Evolutionary conservation across 116 monocot genomes (phyloP).

Genomic region (Cymodocea nodosa): DNA sequence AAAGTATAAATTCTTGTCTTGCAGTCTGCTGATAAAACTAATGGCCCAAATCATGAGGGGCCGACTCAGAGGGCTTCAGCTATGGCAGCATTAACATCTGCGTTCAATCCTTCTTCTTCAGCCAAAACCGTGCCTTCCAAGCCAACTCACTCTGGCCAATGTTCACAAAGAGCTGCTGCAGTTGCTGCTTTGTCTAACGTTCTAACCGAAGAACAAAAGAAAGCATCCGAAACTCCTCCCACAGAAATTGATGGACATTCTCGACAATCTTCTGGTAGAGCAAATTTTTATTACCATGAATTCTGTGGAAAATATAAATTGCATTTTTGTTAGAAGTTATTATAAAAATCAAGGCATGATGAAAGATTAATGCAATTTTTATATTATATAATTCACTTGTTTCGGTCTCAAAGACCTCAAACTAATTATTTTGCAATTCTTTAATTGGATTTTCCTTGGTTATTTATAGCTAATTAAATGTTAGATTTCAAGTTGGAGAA

Average conservation of each 20-base stretch:
- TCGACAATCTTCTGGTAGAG: slow-evolving; percentile 31
- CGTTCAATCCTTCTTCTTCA: slow-evolving; percentile 65
- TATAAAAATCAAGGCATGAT: neutral
- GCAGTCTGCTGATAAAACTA: slow-evolving; percentile 21
- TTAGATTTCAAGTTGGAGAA: too few relatives aligned
- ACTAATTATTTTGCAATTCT: too few relatives aligned
- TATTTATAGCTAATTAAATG: too few relatives aligned
- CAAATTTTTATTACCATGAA: neutral
- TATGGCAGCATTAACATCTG: slow-evolving; percentile 81
- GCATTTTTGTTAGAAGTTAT: neutral
- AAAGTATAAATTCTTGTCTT: neutral
- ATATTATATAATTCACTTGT: too few relatives aligned
- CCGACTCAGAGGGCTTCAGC: slow-evolving; percentile 96
- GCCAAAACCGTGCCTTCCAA: slow-evolving; percentile 26
- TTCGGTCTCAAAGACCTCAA: too few relatives aligned
- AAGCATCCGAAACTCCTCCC: slow-evolving; percentile 32
- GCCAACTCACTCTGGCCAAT: slow-evolving; percentile 35
- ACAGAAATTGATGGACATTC: slow-evolving; percentile 27
- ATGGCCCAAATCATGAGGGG: slow-evolving; percentile 34
- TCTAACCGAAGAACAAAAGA: slow-evolving; percentile 81
- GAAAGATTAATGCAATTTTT: too few relatives aligned
- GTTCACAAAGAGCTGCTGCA: slow-evolving; percentile 96
- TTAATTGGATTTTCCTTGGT: too few relatives aligned
- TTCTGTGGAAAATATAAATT: neutral
- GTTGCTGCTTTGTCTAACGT: slow-evolving; percentile 89